Conservation (phyloP, 768 basidiomycete genomes). For the Austroboletus eburneus region DNA sequence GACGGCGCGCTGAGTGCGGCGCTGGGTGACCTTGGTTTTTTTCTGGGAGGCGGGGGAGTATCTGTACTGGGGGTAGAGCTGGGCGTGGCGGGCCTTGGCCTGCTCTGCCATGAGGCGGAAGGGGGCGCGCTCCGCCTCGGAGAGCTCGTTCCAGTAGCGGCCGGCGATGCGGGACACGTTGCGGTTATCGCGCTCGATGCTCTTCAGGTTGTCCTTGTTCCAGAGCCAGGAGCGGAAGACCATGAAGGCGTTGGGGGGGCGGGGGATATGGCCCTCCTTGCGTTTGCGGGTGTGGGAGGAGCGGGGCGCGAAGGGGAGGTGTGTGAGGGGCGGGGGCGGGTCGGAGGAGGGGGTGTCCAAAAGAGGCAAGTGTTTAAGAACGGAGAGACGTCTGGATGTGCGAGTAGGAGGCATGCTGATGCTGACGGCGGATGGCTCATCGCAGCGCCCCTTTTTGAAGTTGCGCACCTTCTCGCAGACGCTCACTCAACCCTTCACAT, state of each 20-base stretch:
- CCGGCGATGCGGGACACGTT: slow-evolving; percentile 69
- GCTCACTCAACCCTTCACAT: slow-evolving; percentile 30
- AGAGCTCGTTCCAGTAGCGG: slow-evolving; percentile 59
- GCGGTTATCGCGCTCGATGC: slow-evolving; percentile 65
- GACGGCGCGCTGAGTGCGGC: slow-evolving; percentile 31
- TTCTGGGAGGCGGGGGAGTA: slow-evolving; percentile 47
- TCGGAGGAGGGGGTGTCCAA: slow-evolving; percentile 24
- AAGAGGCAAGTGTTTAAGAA: slow-evolving; percentile 34
- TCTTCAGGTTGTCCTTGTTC: slow-evolving; percentile 44
- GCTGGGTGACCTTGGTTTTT: slow-evolving; percentile 26
- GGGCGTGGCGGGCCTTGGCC: slow-evolving; percentile 44
- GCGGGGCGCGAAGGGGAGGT: slow-evolving; percentile 27
- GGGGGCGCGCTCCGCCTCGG: slow-evolving; percentile 39
- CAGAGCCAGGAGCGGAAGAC: slow-evolving; percentile 71
- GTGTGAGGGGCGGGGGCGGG: slow-evolving; percentile 22
- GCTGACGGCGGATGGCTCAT: too few species aligned
- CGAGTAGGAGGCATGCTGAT: slow-evolving; percentile 30
- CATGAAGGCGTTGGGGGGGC: slow-evolving; percentile 86
- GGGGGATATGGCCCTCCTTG: slow-evolving; percentile 53
- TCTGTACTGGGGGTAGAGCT: slow-evolving; percentile 56
- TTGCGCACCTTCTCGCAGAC: slow-evolving; percentile 20
- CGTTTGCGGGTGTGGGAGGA: slow-evolving; percentile 41
- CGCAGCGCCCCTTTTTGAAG: slow-evolving; percentile 29
- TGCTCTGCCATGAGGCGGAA: slow-evolving; percentile 47
- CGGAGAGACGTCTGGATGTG: slow-evolving; percentile 37